phyloP scores from a whole-genome alignment of 2,329 filamentous ascomycete species.

The Raffaelea deltoideospora region DNA sequence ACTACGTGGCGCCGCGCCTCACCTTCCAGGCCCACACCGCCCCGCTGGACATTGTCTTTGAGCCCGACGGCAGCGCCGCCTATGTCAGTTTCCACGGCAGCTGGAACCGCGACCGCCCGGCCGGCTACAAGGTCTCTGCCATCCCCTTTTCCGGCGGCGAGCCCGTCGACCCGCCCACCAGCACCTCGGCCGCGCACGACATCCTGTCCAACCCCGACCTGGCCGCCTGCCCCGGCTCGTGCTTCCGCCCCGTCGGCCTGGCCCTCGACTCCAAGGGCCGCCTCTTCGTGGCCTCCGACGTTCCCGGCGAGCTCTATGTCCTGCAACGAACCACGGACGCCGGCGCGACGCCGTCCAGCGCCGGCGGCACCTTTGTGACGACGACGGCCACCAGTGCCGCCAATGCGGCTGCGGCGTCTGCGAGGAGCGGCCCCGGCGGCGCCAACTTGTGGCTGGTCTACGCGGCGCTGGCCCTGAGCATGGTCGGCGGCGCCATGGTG shows the following conservation, averaged over 20 bases:
- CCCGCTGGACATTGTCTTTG: slow-evolving; percentile 57
- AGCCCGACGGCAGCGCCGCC: slow-evolving; percentile 36
- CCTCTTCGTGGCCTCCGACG: slow-evolving; percentile 47
- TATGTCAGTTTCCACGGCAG: slow-evolving; percentile 59
- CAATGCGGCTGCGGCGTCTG: slow-evolving; percentile 8
- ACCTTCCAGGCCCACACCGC: slow-evolving; percentile 51
- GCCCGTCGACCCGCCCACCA: slow-evolving; percentile 23
- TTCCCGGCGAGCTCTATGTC: slow-evolving; percentile 51
- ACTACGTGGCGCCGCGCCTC: slow-evolving; percentile 35
- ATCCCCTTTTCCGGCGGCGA: slow-evolving; percentile 26
- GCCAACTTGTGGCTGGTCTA: slow-evolving; percentile 6
- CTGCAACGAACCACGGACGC: slow-evolving; percentile 16
- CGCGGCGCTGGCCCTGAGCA: slow-evolving; percentile 7
- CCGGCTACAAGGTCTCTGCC: slow-evolving; percentile 29
- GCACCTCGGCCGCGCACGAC: slow-evolving; percentile 30
- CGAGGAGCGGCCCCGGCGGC: slow-evolving; percentile 3
- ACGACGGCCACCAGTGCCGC: slow-evolving; percentile 3
- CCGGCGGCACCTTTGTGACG: slow-evolving; percentile 6
- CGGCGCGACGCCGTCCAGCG: not conserved
- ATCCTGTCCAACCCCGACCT: slow-evolving; percentile 41
- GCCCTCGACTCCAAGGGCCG: slow-evolving; percentile 33
- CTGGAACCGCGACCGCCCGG: slow-evolving; percentile 33
- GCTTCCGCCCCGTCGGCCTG: slow-evolving; percentile 49
- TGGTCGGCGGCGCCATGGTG: slow-evolving; percentile 8
- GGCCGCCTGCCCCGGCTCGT: slow-evolving; percentile 34